phyloP scores from a whole-genome alignment of 2,329 filamentous ascomycete genomes.

The Aspergillus sojae region DNA sequence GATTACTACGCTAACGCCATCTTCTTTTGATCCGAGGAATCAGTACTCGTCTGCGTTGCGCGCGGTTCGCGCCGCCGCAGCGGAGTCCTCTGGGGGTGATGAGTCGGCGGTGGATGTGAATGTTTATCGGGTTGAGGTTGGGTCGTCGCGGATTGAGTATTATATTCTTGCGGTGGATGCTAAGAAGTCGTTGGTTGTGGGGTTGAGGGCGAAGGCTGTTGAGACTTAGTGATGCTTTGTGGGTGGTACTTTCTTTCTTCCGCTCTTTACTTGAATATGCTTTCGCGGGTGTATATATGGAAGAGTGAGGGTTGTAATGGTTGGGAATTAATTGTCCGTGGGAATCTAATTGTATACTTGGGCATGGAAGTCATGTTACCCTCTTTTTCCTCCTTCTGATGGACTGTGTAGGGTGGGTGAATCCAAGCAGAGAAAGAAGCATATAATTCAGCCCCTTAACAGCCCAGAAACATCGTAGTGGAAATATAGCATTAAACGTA shows the following conservation, averaged over 20 bases:
- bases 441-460: background rate
- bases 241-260: too few species aligned
- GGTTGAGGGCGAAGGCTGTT: conserved; percentile 75
- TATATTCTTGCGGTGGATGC: conserved; percentile 71
- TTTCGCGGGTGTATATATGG: background rate
- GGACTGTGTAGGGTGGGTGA: background rate
- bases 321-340: background rate
- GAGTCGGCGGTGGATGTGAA: conserved; percentile 61
- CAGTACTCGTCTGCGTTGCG: conserved; percentile 59
- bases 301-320: background rate
- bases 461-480: background rate
- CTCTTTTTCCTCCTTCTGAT: background rate
- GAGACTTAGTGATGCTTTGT: conserved; percentile 58
- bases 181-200: conserved; percentile 67
- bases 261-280: too few species aligned
- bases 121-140: conserved; percentile 71
- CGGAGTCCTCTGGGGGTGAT: conserved; percentile 29
- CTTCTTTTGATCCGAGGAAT: conserved; percentile 72
- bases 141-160: conserved; percentile 71
- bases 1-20: conserved; percentile 66
- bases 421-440: too few species aligned
- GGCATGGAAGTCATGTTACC: background rate
- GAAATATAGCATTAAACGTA: background rate
- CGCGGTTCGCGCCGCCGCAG: conserved; percentile 57
- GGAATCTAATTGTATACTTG: background rate